Evolutionary conservation across 2,329 filamentous ascomycete genomes (phyloP).

Genomic region (Lachnellula subtilissima): DNA sequence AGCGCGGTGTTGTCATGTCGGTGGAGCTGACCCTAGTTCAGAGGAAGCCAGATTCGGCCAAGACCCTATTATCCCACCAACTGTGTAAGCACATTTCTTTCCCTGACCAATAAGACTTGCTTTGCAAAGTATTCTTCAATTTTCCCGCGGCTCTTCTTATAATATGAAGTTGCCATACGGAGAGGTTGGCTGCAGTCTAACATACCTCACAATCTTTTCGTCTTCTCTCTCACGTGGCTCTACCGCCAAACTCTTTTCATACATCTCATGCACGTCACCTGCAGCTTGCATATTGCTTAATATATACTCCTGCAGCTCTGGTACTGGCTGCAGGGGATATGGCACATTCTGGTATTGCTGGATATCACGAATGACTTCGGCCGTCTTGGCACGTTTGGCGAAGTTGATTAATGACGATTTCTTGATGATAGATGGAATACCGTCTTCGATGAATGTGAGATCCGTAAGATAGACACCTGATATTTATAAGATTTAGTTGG

Average conservation of each 20-base stretch:
- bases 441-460: slow-evolving; percentile 96
- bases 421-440: slow-evolving; percentile 93
- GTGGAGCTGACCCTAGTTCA: slow-evolving; percentile 25
- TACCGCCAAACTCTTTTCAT: slow-evolving; percentile 89
- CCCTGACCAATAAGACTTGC: slow-evolving; percentile 11
- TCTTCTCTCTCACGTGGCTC: slow-evolving; percentile 96
- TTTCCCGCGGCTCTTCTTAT: slow-evolving; percentile 11
- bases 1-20: slow-evolving; percentile 1
- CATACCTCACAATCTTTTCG: slow-evolving; percentile 92
- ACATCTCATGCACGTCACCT: slow-evolving; percentile 98
- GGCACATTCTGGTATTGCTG: slow-evolving; percentile 98
- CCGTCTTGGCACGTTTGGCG: slow-evolving; percentile 94
- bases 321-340: slow-evolving; percentile 85
- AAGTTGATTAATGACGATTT: slow-evolving; percentile 98
- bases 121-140: slow-evolving; percentile 12
- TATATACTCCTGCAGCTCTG: slow-evolving; percentile 94
- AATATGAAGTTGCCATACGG: slow-evolving; percentile 19
- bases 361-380: slow-evolving; percentile 96
- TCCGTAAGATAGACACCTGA: slow-evolving; percentile 93
- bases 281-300: slow-evolving; percentile 93
- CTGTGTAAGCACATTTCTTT: slow-evolving; percentile 26
- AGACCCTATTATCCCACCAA: slow-evolving; percentile 41
- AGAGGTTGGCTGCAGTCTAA: slow-evolving; percentile 18
- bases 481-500: slow-evolving; percentile 10
- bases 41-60: slow-evolving; percentile 58